Evolutionary conservation across 1,139 yeast genomes (phyloP), one percentile per base, ranked within the genome.

Genomic region (Scheffersomyces stambukii): DNA sequence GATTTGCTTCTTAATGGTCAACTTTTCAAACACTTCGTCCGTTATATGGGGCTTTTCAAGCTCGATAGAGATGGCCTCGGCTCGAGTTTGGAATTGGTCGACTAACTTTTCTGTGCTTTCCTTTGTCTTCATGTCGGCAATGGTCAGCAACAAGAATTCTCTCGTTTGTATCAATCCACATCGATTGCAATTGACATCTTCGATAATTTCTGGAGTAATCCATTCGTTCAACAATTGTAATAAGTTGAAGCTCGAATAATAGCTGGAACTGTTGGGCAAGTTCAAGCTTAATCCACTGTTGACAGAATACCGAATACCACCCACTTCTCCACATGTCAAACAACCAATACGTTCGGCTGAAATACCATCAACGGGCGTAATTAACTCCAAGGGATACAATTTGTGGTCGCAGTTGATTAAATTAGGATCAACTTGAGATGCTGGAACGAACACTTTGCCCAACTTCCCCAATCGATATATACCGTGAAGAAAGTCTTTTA

Each of bases 111-210:
- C 67, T 4, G 54, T 41, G 18, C 61, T 45, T 12, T 50, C 52
- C 3, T 52, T 50, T 2, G 76, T 37, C 37, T 72, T 71, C 21
- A 41, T 27, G 16, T 38, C 40, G 10, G 27, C 12, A 8, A 41
- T 21, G 13, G 37, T 40, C 12, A 56, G 64, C 9, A 43, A 35
- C 27, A 83, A 57, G 37, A 74, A 80, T 8, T 65, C 67, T 27
- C 58, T 59, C 10, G 85, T 80, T 35, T 80, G 81, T 16, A 59
- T 52, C 41, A 88, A 63, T 5, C 94, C 91, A 64, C 96, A 88
- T 47, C 96, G 68, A 52, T 88, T 85, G 60, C 96, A 88, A 54
- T 86, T 91, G 24, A 88, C 96, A 29, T 88, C 96, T 42, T 86
- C 88, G 38, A 88, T 88, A 17, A 83, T 76, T 52, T 88, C 96